phyloP scores from a whole-genome alignment of 2,329 filamentous ascomycete species.

The Colletotrichum sp. region DNA sequence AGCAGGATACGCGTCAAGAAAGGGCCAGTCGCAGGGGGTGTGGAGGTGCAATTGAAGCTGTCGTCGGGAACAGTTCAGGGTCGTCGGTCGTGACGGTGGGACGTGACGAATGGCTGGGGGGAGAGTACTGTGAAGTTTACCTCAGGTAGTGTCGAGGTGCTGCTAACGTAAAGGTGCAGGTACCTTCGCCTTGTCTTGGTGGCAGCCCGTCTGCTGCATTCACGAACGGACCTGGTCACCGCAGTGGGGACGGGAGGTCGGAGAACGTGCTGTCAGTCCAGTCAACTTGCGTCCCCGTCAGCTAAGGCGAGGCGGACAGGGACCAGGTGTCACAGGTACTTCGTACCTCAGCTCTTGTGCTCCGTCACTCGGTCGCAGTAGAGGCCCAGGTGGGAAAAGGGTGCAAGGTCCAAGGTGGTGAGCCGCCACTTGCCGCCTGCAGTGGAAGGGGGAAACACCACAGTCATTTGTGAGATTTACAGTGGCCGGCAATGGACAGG shows the following conservation, averaged over 20 bases:
- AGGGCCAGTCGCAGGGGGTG: background rate
- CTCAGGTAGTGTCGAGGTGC: background rate
- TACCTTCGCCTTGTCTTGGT: background rate
- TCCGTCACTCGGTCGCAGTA: background rate
- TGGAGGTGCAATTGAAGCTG: conserved; percentile 4
- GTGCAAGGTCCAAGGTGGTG: background rate
- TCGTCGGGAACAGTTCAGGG: background rate
- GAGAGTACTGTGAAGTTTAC: background rate
- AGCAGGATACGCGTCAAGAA: background rate
- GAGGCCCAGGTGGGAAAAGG: background rate
- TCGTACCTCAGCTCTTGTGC: background rate
- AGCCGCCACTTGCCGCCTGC: background rate
- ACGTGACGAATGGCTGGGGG: background rate
- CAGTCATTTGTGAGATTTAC: background rate
- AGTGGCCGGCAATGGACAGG: background rate
- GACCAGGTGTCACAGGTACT: background rate
- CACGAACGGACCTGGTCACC: background rate
- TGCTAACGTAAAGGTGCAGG: background rate
- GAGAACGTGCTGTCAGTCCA: background rate
- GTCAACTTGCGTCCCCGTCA: background rate
- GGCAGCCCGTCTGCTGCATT: background rate
- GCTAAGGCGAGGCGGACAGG: background rate
- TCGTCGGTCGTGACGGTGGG: background rate
- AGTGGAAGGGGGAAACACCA: background rate
- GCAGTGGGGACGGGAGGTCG: background rate